phyloP scores from a whole-genome alignment of 441 rosid genomes.

The Croton laevigatus region DNA sequence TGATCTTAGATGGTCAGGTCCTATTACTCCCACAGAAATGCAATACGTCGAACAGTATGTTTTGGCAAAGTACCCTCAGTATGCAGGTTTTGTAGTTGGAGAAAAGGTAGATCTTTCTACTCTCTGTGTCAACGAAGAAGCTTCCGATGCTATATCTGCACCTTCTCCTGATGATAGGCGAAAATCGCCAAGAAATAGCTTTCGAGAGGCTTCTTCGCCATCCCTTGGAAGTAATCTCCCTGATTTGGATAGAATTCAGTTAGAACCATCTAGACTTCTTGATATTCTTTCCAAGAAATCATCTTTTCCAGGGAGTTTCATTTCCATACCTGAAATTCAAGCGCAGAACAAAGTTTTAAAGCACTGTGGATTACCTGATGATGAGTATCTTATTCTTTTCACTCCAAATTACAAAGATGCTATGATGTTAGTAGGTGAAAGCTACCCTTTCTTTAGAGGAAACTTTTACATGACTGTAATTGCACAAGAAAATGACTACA shows the following conservation, averaged over 20 bases:
- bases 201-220: conserved; percentile 43
- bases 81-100: conserved; percentile 60
- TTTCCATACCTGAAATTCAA: conserved; percentile 75
- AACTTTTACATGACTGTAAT: conserved; percentile 57
- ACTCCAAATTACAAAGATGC: conserved; percentile 66
- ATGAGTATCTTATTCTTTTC: conserved; percentile 63
- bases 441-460: conserved; percentile 71
- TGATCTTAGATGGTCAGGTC: conserved; percentile 82
- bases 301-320: conserved; percentile 65
- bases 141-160: conserved; percentile 27
- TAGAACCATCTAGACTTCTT: conserved; percentile 61
- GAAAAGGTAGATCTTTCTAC: conserved; percentile 57
- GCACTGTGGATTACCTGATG: conserved; percentile 58
- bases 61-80: conserved; percentile 73
- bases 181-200: conserved; percentile 39
- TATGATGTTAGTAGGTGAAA: conserved; percentile 70
- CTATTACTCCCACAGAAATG: conserved; percentile 68
- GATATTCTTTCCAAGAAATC: conserved; percentile 65
- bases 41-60: conserved; percentile 71
- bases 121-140: conserved; percentile 59
- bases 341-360: conserved; percentile 55
- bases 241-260: conserved; percentile 50
- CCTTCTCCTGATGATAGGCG: conserved; percentile 35
- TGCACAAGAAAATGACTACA: conserved; percentile 41
- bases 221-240: conserved; percentile 47